phyloP scores from a whole-genome alignment of 108 stramenopile species.

The Stephanodiscus minutulus region DNA sequence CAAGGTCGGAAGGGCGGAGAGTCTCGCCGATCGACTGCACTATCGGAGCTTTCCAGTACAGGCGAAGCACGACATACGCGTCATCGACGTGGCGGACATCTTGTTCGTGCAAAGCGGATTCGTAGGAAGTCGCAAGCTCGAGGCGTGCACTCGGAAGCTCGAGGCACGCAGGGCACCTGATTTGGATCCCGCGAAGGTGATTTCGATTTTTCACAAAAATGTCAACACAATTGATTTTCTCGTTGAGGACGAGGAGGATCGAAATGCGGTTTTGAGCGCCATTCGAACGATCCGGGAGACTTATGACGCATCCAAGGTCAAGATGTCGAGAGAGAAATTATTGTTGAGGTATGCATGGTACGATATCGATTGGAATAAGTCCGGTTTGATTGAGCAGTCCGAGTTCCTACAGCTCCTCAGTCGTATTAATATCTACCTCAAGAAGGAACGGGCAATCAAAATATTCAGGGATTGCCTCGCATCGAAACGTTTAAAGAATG shows the following conservation, averaged over 20 bases:
- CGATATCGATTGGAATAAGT: conserved; percentile 62
- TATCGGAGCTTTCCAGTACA: conserved; percentile 8
- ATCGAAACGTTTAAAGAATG: conserved; percentile 4
- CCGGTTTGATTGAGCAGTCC: conserved; percentile 40
- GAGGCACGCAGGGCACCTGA: conserved; percentile 41
- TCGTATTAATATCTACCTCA: conserved; percentile 68
- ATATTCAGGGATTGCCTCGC: conserved; percentile 25
- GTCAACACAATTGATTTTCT: conserved; percentile 45
- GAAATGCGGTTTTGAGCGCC: conserved; percentile 44
- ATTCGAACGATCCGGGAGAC: conserved; percentile 41
- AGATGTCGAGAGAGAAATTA: conserved; percentile 51
- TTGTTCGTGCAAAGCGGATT: conserved; percentile 59
- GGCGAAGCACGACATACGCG: conserved; percentile 45
- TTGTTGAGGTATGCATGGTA: conserved; percentile 81
- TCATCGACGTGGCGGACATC: conserved; percentile 75
- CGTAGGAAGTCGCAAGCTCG: conserved; percentile 63
- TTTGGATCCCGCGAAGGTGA: conserved; percentile 30
- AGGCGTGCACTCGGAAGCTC: conserved; percentile 58
- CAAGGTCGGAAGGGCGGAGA: conserved; percentile 23
- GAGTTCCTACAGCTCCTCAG: conserved; percentile 61
- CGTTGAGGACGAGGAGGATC: conserved; percentile 47
- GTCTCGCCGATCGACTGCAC: conserved; percentile 13
- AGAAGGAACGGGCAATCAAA: conserved; percentile 46
- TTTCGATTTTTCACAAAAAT: conserved; percentile 67
- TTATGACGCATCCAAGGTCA: conserved; percentile 44